Base-by-base conservation (phyloP, 306 rosid species). In the Calophaca sinica region DNA sequence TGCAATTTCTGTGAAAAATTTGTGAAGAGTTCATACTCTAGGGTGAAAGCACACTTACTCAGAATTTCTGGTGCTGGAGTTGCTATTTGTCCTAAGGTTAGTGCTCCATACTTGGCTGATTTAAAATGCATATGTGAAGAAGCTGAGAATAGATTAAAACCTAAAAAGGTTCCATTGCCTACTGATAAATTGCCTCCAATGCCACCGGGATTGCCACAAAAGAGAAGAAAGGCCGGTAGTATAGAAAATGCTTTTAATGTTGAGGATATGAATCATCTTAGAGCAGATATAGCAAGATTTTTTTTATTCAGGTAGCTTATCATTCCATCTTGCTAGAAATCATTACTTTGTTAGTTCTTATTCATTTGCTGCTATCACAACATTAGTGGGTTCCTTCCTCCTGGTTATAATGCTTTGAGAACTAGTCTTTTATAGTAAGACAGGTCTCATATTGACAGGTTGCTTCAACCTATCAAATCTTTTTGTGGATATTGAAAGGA, bases 281-380 rank as follows among this genome's bases (percentile, higher is more conserved):
- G 5, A 10, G 31, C 12, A 4, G 4, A 10, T 2, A 51, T 68
- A 32, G 33, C 32, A 13, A 51, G 35, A n/a, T 49, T 49, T 45
- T 31, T 48, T 68, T 48, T 2, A 12, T 48, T 49, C 3, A 0
- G 7, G 4, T 31, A 8, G 73, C 2, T 6, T 68, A 12, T 50
- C 45, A 29, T 68, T 68, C 3, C 31, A 49, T 49, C 60, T 50
- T 31, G 46, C 31, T 68, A 49, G 48, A 50, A 68, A 49, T 42
- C 52, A n/a, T 38, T 5, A 28, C 28, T 67, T n/a, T 46, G 58
- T 67, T 11, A 48, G 3, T 46, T 67, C 57, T 48, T 67, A 67
- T 48, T 11, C 41, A 1, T 67, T 45, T 48, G 28, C 2, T 11
- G 29, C 58, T 5, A 67, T 20, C 26, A 20, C 26, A 20, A 20